Evolutionary conservation across 2,329 filamentous ascomycete genomes (phyloP).

Genomic region (Fusarium nelsonii): DNA sequence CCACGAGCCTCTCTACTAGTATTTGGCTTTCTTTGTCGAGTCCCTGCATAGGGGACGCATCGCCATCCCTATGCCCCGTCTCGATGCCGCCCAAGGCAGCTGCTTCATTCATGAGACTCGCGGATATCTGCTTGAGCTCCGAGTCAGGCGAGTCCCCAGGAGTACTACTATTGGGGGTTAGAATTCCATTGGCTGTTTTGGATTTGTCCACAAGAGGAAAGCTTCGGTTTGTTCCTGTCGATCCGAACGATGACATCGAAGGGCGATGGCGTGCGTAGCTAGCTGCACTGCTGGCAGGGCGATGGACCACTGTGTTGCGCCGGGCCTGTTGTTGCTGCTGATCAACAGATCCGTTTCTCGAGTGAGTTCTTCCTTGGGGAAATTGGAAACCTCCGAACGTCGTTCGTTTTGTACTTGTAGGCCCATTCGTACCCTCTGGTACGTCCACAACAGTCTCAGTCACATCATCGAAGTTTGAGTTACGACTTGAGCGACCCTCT

Average conservation of each 20-base stretch:
- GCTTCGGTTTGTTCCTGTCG: conserved; percentile 69
- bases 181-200: conserved; percentile 59
- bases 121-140: conserved; percentile 62
- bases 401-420: conserved; percentile 39
- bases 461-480: conserved; percentile 43
- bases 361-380: conserved; percentile 29
- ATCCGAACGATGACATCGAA: conserved; percentile 69
- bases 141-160: conserved; percentile 64
- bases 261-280: conserved; percentile 53
- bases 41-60: conserved; percentile 59
- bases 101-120: conserved; percentile 63
- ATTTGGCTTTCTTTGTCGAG: conserved; percentile 69
- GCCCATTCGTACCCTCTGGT: conserved; percentile 40
- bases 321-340: conserved; percentile 37
- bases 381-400: conserved; percentile 49
- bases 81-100: conserved; percentile 57
- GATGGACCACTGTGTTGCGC: conserved; percentile 60
- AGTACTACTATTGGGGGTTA: conserved; percentile 52
- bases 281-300: conserved; percentile 40
- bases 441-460: conserved; percentile 40
- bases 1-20: conserved; percentile 70
- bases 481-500: conserved; percentile 61
- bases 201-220: conserved; percentile 71
- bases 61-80: conserved; percentile 41
- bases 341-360: conserved; percentile 47